phyloP scores from a whole-genome alignment of 257 asterid species.

The Solanum habrochaites region DNA sequence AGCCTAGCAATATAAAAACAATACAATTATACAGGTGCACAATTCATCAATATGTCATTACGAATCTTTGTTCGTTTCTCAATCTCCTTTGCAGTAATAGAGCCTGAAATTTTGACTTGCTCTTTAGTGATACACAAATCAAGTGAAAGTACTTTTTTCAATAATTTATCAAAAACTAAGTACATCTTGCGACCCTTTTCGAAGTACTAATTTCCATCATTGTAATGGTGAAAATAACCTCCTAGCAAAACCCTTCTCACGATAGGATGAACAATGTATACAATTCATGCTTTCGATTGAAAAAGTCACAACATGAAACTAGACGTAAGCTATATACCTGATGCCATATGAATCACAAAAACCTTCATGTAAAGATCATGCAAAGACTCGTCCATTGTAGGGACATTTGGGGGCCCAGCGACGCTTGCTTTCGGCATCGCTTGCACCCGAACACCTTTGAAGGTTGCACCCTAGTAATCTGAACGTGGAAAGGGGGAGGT shows the following conservation, averaged over 20 bases:
- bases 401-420: neutral
- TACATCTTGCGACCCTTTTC: neutral
- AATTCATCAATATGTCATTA: neutral
- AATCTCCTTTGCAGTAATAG: neutral
- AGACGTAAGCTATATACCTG: neutral
- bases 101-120: neutral
- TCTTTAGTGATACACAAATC: neutral
- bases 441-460: too few species aligned
- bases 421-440: too few species aligned
- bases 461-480: neutral
- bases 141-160: neutral
- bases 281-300: neutral
- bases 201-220: neutral
- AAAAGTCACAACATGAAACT: too few species aligned
- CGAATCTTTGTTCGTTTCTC: neutral
- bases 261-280: neutral
- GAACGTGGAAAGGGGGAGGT: too few species aligned
- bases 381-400: neutral
- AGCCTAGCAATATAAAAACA: too few species aligned
- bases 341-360: neutral
- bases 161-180: neutral
- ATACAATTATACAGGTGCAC: neutral
- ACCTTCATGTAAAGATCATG: neutral
- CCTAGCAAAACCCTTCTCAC: neutral
- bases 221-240: neutral